phyloP scores from a whole-genome alignment of 257 asterid genomes.

The Solanum ahanhuiri region DNA sequence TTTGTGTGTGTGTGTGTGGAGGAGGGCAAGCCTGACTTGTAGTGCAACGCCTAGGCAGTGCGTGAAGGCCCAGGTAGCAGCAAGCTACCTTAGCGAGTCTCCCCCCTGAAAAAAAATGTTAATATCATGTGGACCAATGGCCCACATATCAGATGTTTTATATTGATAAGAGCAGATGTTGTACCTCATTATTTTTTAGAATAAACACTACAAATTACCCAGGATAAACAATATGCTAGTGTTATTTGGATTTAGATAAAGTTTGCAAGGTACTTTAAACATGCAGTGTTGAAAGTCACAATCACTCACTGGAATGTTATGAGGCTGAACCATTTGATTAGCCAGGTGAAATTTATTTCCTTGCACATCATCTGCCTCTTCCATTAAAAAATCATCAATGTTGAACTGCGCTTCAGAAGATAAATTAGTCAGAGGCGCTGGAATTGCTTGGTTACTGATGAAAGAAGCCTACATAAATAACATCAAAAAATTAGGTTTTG shows the following conservation, averaged over 20 bases:
- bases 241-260: neutral
- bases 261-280: neutral
- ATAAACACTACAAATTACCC: neutral
- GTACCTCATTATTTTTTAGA: neutral
- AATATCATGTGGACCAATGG: neutral
- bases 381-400: neutral
- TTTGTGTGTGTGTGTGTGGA: neutral
- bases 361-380: neutral
- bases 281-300: neutral
- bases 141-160: neutral
- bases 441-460: neutral
- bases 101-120: neutral
- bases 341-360: neutral
- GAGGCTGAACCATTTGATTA: slow-evolving; percentile 4
- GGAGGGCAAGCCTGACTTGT: neutral
- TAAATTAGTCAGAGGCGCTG: neutral
- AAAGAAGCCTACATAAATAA: neutral
- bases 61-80: neutral
- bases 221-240: neutral
- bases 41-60: neutral
- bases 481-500: neutral
- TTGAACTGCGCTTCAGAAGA: neutral
- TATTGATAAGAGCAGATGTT: neutral
- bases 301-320: slow-evolving; percentile 10
- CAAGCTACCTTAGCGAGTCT: neutral